Base-by-base conservation (phyloP, 1,284 basidiomycete genomes). In the Mycosarcoma mackinlayi region DNA sequence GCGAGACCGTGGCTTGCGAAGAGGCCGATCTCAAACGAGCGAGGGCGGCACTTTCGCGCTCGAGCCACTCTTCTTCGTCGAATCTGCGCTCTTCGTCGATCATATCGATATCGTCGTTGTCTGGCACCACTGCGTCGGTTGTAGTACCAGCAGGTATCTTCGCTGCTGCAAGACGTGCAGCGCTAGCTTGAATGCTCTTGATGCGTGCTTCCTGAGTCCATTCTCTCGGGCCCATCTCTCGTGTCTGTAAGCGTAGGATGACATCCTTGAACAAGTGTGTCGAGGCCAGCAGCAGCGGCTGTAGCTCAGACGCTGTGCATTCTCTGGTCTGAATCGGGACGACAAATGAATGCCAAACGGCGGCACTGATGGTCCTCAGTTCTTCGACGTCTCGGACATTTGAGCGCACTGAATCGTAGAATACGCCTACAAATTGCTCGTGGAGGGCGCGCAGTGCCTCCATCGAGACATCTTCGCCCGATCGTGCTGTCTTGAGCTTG, bases 321-420 rank as follows among this genome's bases (percentile, higher is more conserved):
- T 67, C 73, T 24, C 68, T 63, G 9, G 68, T 64, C 35, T 72
- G 63, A 1, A 77, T 59, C 6, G 72, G 71, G n/a, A 68, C 67
- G 13, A 75, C 40, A 34, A 79, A 75, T 0, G 60, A 67, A 24
- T 73, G 66, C 79, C 79, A 81, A 0, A 79, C 69, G 14, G 74
- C 72, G 11, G 71, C 67, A 13, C 46, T 55, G 33, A 78, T 47
- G 3, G 62, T 51, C 16, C 76, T 59, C 14, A 81, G 52, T 51
- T 79, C 77, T 23, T 73, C 60, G 11, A 75, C 49, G 39, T 79
- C 76, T 3, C 71, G 49, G 11, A 78, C 65, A 24, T 67, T 61
- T 16, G 56, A 56, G 6, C 65, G 58, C 30, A 79, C 56, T 30
- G 77, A 60, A 34, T 78, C 78, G 66, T 79, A 81, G 13, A 79